Base-by-base conservation (phyloP, 768 basidiomycete genomes). In the Chlorophyllum brunneum region DNA sequence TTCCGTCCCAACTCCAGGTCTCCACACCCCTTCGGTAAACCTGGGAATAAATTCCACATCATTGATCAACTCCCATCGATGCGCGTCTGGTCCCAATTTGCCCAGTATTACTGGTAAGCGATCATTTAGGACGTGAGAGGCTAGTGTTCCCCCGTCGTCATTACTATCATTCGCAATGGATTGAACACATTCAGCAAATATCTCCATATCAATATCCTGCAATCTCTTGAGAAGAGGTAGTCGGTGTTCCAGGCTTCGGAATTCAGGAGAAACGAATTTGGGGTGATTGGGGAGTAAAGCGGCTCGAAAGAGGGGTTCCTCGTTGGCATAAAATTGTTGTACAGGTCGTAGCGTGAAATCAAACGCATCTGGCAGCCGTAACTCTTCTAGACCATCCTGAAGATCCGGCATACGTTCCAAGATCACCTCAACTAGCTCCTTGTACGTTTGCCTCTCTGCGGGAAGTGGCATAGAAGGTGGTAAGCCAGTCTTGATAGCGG, bases 91-190 rank as follows among this genome's bases (percentile, higher is more conserved):
- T n/a, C 27, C 37, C 15, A 46, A 26, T 3, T 3, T 9, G 9
- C 23, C 43, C 36, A 53, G 10, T 18, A 37, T n/a, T 11, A 33
- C n/a, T 2, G 43, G 51, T 16, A 53, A 11, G 11, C 26, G 20
- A 31, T 53, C 36, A 22, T 46, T 53, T 18, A 53, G 20, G 20
- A 53, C 33, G 9, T 45, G 23, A 11, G 46, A 45, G 5, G 51
- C 51, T 13, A 40, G 18, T 20, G 8, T 26, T n/a, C 29, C 51
- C 5, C 51, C 36, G 10, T 39, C 37, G 2, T 37, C 27, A 24
- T 38, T 31, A 38, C 34, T 53, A 15, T 46, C 18, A n/a, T 6
- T 30, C 2, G 43, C 34, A 20, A 53, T 53, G 9, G 20, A 39
- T 7, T 39, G 1, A 6, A 39, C 51, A n/a, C 51, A 53, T 2